Percentiles rank a stretch among this genome's conserved stretches.
phyloP scores from a whole-genome alignment of 371 early-diverging fungal species.

The Zopfochytrium polystomum region DNA sequence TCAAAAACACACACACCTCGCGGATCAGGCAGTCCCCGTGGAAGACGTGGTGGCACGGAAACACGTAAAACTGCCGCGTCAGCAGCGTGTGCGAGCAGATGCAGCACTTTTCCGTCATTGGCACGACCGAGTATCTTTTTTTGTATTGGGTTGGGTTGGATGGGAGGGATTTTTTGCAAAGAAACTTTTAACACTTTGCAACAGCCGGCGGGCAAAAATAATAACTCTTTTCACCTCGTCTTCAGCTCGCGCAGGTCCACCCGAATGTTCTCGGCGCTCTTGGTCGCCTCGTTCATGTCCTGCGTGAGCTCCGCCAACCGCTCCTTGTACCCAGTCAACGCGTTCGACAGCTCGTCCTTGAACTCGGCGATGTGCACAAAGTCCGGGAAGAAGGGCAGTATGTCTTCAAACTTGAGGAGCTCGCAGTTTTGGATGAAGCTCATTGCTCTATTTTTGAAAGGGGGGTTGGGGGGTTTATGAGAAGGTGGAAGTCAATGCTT shows the following conservation, averaged over 20 bases:
- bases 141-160: no score
- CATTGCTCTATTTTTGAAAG: constrained; percentile 63
- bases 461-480: neutral
- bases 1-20: constrained; percentile 52
- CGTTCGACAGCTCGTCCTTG: constrained; percentile 82
- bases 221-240: constrained; percentile 45
- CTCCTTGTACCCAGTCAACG: constrained; percentile 79
- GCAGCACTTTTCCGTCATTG: constrained; percentile 76
- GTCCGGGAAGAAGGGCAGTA: constrained; percentile 93
- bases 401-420: constrained; percentile 87
- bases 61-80: constrained; percentile 84
- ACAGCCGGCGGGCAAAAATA: neutral
- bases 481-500: neutral
- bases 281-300: constrained; percentile 89
- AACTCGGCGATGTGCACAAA: constrained; percentile 92
- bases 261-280: constrained; percentile 78
- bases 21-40: constrained; percentile 84
- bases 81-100: constrained; percentile 72
- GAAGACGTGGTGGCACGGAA: constrained; percentile 93
- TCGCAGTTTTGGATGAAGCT: constrained; percentile 73
- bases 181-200: neutral
- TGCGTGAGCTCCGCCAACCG: constrained; percentile 74
- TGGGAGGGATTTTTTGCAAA: no score
- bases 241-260: constrained; percentile 73
- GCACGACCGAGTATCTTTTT: constrained; percentile 72